Percentiles rank a stretch among this genome's conserved stretches.
Evolutionary conservation across 805 yeast genomes (phyloP).

Genomic region (Suhomyces prunicola): DNA sequence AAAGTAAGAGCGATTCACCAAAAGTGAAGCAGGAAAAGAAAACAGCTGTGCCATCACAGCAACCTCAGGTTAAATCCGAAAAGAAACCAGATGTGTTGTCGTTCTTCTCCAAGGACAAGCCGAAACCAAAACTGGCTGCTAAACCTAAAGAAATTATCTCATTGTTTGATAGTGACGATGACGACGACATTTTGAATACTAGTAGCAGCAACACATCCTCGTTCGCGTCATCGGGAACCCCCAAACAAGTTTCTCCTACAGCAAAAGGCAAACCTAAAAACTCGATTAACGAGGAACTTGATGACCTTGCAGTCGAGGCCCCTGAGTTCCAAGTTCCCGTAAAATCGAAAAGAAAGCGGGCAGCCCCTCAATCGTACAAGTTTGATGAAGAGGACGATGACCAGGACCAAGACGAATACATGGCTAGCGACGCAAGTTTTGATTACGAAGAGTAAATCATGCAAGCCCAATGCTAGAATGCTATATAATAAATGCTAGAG

Average conservation of each 20-base stretch:
- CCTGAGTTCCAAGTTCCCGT: constrained; percentile 2
- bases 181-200: constrained; percentile 27
- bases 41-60: not conserved
- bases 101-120: constrained; percentile 13
- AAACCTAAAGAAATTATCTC: constrained; percentile 10
- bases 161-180: constrained; percentile 33
- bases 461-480: constrained; percentile 7
- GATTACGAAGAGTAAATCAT: constrained; percentile 10
- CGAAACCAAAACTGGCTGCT: constrained; percentile 3
- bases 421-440: constrained; percentile 4
- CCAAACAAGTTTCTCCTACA: not conserved
- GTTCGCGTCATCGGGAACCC: constrained; percentile 6
- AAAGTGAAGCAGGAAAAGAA: not conserved
- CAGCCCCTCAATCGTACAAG: constrained; percentile 7
- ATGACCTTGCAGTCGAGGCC: constrained; percentile 15
- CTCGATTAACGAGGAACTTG: constrained; percentile 14
- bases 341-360: constrained; percentile 2
- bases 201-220: not conserved
- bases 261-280: not conserved
- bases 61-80: constrained; percentile 3
- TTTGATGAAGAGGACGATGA: constrained; percentile 8
- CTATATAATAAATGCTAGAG: not conserved
- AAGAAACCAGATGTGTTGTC: constrained; percentile 13
- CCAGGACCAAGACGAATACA: constrained; percentile 13
- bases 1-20: not conserved